Evolutionary conservation across 371 early-diverging fungal species (phyloP).

Genomic region (Rhizopus delemar): DNA sequence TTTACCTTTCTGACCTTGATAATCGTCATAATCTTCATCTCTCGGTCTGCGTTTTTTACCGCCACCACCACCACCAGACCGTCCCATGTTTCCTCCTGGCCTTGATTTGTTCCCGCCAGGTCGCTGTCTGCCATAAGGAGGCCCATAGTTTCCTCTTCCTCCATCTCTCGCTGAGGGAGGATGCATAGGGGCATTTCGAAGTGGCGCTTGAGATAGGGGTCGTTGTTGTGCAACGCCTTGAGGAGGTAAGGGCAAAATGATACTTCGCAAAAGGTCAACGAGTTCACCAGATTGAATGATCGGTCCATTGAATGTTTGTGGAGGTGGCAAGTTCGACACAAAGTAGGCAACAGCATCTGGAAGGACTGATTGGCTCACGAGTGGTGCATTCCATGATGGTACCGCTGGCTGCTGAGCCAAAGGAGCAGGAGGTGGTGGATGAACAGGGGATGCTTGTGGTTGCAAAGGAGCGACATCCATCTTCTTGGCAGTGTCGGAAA

Average conservation of each 20-base stretch:
- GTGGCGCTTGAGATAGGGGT: slow-evolving; percentile 6
- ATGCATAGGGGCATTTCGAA: slow-evolving; percentile 29
- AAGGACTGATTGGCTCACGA: slow-evolving; percentile 25
- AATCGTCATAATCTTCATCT: slow-evolving; percentile 59
- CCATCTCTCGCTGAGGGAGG: slow-evolving; percentile 4
- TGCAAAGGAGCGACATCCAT: slow-evolving; percentile 7
- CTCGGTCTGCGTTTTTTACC: slow-evolving; percentile 47
- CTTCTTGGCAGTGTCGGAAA: slow-evolving; percentile 3
- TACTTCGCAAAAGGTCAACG: slow-evolving; percentile 53
- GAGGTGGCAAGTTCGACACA: slow-evolving; percentile 55
- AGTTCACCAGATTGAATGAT: slow-evolving; percentile 51
- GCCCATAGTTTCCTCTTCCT: slow-evolving; percentile 24
- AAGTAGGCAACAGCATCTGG: slow-evolving; percentile 66
- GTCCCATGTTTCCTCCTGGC: slow-evolving; percentile 2
- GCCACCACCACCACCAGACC: slow-evolving; percentile 20
- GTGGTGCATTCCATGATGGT: slow-evolving; percentile 9
- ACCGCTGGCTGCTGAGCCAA: slow-evolving; percentile 16
- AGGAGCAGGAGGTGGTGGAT: slow-evolving; percentile 14
- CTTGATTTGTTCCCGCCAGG: slow-evolving; percentile 5
- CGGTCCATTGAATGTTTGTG: slow-evolving; percentile 56
- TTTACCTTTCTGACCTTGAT: slow-evolving; percentile 43
- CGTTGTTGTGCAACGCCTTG: slow-evolving; percentile 17
- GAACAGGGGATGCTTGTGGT: slow-evolving; percentile 5
- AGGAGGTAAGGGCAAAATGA: slow-evolving; percentile 47
- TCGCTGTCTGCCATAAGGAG: slow-evolving; percentile 22